Conservation (phyloP, 805 yeast species). For the Teunomyces atbi region DNA sequence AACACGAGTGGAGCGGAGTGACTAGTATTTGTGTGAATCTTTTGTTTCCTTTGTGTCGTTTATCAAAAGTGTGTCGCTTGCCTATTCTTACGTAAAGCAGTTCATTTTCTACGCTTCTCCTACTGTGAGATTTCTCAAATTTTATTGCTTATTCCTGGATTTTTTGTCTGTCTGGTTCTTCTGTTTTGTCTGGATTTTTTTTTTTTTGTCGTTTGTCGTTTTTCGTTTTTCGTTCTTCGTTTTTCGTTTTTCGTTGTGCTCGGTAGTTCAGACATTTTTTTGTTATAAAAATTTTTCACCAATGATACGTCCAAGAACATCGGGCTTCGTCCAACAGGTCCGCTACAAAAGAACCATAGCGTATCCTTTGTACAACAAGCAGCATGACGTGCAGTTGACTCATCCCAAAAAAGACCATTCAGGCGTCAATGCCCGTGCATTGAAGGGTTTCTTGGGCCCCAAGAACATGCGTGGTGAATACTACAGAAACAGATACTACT, state of each 20-base stretch:
- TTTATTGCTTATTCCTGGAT: too few species aligned
- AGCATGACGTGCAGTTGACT: constrained; percentile 25
- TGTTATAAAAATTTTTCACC: constrained; percentile 2
- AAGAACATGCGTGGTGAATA: constrained; percentile 81
- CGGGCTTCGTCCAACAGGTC: constrained; percentile 8
- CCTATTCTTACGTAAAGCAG: too few species aligned
- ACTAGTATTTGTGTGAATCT: too few species aligned
- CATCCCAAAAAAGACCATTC: constrained; percentile 40
- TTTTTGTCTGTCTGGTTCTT: not conserved
- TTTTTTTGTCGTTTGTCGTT: not conserved
- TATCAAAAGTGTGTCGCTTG: too few species aligned
- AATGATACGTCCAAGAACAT: constrained; percentile 3
- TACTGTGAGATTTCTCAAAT: not conserved
- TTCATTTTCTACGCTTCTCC: not conserved
- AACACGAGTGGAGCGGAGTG: too few species aligned
- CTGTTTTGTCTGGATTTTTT: not conserved
- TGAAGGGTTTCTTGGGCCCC: constrained; percentile 80
- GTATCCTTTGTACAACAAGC: constrained; percentile 33
- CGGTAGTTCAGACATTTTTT: not conserved
- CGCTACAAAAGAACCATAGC: constrained; percentile 31
- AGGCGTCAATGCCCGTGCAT: constrained; percentile 57
- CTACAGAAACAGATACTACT: constrained; percentile 68
- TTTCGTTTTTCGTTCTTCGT: not conserved
- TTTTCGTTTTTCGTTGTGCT: not conserved
- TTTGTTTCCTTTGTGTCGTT: too few species aligned